Conservation (phyloP, 345 rosid genomes). For the Excoecaria agallocha region DNA sequence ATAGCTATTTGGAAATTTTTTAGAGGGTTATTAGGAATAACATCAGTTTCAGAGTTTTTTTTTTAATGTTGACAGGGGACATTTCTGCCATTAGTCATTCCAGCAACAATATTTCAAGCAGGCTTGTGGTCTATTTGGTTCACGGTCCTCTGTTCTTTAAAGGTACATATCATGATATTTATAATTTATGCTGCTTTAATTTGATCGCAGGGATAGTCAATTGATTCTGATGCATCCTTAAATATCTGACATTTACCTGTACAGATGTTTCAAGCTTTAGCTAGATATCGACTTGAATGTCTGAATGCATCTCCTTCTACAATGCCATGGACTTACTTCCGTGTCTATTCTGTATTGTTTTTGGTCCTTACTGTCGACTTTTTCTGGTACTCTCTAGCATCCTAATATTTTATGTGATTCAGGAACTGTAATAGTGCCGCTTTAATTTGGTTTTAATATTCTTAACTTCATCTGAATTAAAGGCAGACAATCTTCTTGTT, state of each 20-base stretch:
- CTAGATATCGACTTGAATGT: no score
- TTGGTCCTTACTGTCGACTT: no score
- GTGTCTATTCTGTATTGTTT: no score
- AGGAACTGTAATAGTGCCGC: no score
- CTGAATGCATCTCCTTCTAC: no score
- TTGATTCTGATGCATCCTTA: not conserved
- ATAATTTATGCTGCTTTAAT: conserved; percentile 17
- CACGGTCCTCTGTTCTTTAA: conserved; percentile 74
- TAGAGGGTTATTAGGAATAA: not conserved
- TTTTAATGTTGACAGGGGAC: conserved; percentile 60
- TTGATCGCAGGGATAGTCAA: conserved; percentile 11
- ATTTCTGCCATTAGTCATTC: conserved; percentile 83
- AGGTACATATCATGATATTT: conserved; percentile 42
- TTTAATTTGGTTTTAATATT: no score
- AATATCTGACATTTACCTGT: conserved; percentile 6
- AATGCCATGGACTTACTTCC: no score
- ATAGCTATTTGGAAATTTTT: not conserved
- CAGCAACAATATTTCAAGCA: conserved; percentile 73
- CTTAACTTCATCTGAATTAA: no score
- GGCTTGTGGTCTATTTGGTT: conserved; percentile 92
- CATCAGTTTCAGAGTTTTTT: not conserved
- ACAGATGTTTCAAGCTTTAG: conserved; percentile 98
- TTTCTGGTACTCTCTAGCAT: no score
- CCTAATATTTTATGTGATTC: no score
- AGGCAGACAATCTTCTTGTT: no score